Evolutionary conservation across 805 yeast species (phyloP), one percentile per base, ranked within the genome.

Genomic region (Candida methanosorbosa): DNA sequence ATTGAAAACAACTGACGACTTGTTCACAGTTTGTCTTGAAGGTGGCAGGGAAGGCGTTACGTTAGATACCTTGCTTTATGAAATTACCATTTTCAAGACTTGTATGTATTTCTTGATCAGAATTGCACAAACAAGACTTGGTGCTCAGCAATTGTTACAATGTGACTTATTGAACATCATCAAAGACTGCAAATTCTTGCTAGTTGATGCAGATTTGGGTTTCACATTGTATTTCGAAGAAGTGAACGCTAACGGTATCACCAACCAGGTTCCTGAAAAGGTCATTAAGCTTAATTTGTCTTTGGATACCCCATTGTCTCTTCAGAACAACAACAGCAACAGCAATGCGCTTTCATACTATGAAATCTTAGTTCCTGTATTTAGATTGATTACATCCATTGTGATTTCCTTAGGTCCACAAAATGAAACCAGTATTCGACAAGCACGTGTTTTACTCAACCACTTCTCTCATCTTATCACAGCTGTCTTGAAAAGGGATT

Each of bases 131-230:
- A 73, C 82, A 0, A 74, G 83, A 41, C 50, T 54, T 8, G 97
- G 98, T 4, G 87, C 97, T 0, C 72, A 74, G 33, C 80, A 78
- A 36, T 61, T 90, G 35, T 57, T 87, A 18, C 86, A 85, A 46
- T 72, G 81, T 44, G 90, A 81, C 33, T 54, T 90, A 7, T 78
- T 87, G 52, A 69, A 75, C 14, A 63, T 74, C 1, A 63, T 88
- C 35, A 70, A 66, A 37, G 63, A 70, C 11, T 72, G 80, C 27
- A 59, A 59, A 15, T 71, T 86, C 41, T 59, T 85, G 29, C 53
- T 63, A 24, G 66, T 78, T 27, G 96, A 88, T 53, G 87, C 92
- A 1, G 95, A 82, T 49, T 60, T 86, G 24, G 95, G 94, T 0
- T 57, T 82, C 31, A 75, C 45, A 16, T 33, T 54, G 12, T 38